These are phyloP conservation scores for Hymenoscyphus scutula DNA, from an alignment of 2,329 filamentous ascomycete species.

Conservation along the genomic window DNA sequence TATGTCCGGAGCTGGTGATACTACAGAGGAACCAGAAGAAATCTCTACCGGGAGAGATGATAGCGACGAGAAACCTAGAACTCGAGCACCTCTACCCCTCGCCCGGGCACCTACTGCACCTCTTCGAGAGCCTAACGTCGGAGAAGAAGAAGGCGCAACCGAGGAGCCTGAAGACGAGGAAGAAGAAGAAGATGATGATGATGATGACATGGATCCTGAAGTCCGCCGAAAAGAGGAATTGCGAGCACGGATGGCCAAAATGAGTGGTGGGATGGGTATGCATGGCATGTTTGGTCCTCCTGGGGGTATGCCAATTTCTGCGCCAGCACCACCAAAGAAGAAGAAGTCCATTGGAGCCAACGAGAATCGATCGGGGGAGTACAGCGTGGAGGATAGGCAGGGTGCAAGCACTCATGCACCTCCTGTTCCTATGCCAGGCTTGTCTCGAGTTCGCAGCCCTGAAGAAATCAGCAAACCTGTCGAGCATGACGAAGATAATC, in stretches of 20 bases:
- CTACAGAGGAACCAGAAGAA: conserved; percentile 58
- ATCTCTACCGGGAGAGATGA: conserved; percentile 67
- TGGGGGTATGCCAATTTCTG: conserved; percentile 62
- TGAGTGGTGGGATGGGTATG: conserved; percentile 98
- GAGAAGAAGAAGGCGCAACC: conserved; percentile 45
- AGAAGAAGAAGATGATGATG: conserved; percentile 59
- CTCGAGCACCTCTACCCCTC: conserved; percentile 34
- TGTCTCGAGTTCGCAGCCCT: conserved; percentile 56
- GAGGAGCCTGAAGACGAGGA: conserved; percentile 46
- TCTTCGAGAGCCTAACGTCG: conserved; percentile 41
- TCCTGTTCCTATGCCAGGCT: conserved; percentile 67
- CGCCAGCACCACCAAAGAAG: conserved; percentile 51
- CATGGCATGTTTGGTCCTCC: conserved; percentile 84
- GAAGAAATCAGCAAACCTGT: conserved; percentile 45
- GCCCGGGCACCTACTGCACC: conserved; percentile 42
- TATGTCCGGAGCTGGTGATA: conserved; percentile 63
- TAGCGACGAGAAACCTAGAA: conserved; percentile 55
- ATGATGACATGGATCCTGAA: conserved; percentile 86
- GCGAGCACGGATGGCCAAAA: conserved; percentile 93
- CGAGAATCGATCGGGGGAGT: conserved; percentile 45
- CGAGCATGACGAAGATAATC: conserved; percentile 39
- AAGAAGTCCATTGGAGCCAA: conserved; percentile 47
- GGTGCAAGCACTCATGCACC: conserved; percentile 48
- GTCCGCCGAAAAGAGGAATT: conserved; percentile 81
- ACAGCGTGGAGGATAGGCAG: conserved; percentile 43